phyloP scores from a whole-genome alignment of 331 rosid genomes.

The Malus hybrid region DNA sequence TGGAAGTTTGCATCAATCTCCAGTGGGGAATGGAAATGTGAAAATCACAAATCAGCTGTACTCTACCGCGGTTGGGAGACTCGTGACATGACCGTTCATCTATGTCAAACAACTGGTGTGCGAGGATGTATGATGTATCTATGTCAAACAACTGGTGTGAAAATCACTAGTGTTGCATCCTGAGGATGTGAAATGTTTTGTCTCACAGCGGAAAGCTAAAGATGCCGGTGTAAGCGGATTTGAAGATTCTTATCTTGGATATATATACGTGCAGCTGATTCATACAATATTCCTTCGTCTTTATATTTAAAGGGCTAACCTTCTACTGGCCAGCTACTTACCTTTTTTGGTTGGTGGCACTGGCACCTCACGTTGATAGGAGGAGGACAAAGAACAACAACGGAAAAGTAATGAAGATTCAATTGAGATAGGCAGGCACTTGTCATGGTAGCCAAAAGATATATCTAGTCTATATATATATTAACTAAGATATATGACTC shows the following conservation, averaged over 20 bases:
- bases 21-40: background rate
- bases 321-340: background rate
- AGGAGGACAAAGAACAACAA: background rate
- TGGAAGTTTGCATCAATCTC: background rate
- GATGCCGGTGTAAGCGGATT: no score
- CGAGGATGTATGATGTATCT: no score
- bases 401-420: background rate
- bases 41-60: background rate
- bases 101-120: no score
- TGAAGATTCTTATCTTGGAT: no score
- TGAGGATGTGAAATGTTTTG: no score
- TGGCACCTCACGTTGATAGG: background rate
- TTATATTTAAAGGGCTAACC: background rate
- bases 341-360: background rate
- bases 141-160: no score
- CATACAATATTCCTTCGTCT: background rate
- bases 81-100: no score
- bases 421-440: background rate
- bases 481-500: no score
- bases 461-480: background rate
- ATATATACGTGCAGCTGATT: background rate
- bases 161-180: no score
- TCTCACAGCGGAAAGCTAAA: no score
- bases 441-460: background rate
- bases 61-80: no score